phyloP scores from a whole-genome alignment of 768 basidiomycete species.

The Leucogyrophana mollusca region DNA sequence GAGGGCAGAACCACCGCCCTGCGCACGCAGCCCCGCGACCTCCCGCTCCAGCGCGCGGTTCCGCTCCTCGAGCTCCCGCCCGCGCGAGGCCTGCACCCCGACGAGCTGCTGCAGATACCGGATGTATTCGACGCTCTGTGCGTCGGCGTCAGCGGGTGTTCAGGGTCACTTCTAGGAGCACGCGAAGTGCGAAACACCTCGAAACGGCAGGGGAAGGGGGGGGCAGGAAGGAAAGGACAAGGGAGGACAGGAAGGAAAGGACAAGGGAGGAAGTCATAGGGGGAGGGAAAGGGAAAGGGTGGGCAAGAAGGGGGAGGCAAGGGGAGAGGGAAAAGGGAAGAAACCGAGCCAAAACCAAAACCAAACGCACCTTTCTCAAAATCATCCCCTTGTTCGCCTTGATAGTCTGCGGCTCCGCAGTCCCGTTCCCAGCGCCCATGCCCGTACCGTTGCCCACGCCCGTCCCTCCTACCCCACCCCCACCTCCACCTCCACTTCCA shows the following conservation, averaged over 20 bases:
- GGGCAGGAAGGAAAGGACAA: no score
- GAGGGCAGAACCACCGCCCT: conserved; percentile 13
- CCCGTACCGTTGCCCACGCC: conserved; percentile 10
- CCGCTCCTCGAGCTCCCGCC: conserved; percentile 76
- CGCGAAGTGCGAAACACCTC: not conserved
- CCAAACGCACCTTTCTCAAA: conserved; percentile 60
- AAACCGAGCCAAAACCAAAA: conserved; percentile 48
- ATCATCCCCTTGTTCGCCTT: conserved; percentile 98
- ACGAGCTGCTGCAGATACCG: conserved; percentile 88
- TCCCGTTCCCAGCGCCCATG: conserved; percentile 5
- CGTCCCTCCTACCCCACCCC: conserved; percentile 18
- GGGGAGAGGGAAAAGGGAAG: not conserved
- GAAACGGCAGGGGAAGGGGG: not conserved
- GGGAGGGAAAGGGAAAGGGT: not conserved
- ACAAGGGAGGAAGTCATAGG: conserved; percentile 7
- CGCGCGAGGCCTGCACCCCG: conserved; percentile 72
- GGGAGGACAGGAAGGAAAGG: no score
- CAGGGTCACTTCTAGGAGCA: no score
- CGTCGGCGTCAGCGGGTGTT: not conserved
- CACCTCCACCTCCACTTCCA: conserved; percentile 13
- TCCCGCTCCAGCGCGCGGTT: conserved; percentile 43
- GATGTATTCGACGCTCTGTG: conserved; percentile 48
- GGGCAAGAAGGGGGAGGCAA: not conserved
- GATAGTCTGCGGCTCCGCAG: conserved; percentile 46
- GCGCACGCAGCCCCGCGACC: conserved; percentile 19